Base-by-base conservation (phyloP, 352 stramenopile species). In the Thraustochytrium sp. region DNA sequence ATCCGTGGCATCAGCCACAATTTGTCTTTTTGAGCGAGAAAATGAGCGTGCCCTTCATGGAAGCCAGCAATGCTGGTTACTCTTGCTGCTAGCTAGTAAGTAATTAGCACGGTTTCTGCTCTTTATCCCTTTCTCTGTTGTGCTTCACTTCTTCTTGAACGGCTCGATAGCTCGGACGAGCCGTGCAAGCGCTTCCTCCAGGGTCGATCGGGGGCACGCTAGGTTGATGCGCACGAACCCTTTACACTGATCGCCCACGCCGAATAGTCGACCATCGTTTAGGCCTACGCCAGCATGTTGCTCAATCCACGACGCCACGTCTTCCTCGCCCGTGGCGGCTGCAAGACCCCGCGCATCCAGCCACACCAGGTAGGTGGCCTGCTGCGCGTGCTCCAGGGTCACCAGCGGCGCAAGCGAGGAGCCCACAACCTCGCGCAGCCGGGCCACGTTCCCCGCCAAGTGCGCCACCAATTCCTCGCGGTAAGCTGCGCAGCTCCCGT, bases 141-240 rank as follows among this genome's bases (percentile, higher is more conserved):
- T n/a, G n/a, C n/a, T n/a, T n/a, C n/a, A n/a, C n/a, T n/a, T n/a
- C n/a, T n/a, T n/a, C n/a, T n/a, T n/a, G n/a, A n/a, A n/a, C n/a
- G n/a, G n/a, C n/a, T 18, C 5, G 36, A 4, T 0, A 75, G 16
- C 5, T 53, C 34, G 23, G 42, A 16, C 42, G 42, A 49, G 42
- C 42, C 5, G 42, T 75, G 1, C 4, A 84, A 85, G 64, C 16
- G 34, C 80, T 31, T 82, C 44, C 23, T 85, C 49, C 34, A 85
- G 64, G 31, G 65, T 82, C 8, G 42, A 38, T 36, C 80, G 64
- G 13, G 42, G 38, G 55, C 80, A 85, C 53, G 38, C 63, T 5
- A 85, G 73, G 40, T 85, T 85, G 37, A 85, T 76, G 26, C 80
- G 80, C 1, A 85, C 80, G 40, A 62, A 85, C 21, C 80, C 80